Evolutionary conservation across 2,329 filamentous ascomycete genomes (phyloP).

Genomic region (Aureobasidium leucospermi): DNA sequence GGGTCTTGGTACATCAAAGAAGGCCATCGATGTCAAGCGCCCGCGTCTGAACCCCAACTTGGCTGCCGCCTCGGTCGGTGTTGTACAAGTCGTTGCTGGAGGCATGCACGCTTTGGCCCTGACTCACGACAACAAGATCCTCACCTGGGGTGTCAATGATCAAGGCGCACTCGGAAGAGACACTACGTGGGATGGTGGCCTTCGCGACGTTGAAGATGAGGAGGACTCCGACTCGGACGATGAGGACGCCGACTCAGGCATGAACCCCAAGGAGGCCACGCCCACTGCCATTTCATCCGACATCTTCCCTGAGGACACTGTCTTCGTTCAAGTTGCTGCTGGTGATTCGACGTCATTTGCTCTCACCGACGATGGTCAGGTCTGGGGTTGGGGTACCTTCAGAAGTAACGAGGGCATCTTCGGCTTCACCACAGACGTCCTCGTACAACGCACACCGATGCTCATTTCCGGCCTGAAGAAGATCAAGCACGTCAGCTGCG

Average conservation of each 20-base stretch:
- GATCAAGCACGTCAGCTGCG: constrained; percentile 56
- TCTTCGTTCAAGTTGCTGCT: constrained; percentile 61
- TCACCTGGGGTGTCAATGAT: constrained; percentile 85
- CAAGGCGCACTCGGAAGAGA: constrained; percentile 72
- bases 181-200: constrained; percentile 60
- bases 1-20: constrained; percentile 62
- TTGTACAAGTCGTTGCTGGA: constrained; percentile 70
- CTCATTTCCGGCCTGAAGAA: constrained; percentile 59
- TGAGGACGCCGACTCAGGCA: constrained; percentile 51
- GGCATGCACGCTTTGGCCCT: constrained; percentile 76
- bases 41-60: constrained; percentile 62
- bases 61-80: constrained; percentile 48
- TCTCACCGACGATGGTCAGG: constrained; percentile 64
- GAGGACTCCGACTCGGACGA: constrained; percentile 50
- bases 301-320: constrained; percentile 53
- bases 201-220: constrained; percentile 49
- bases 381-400: constrained; percentile 83
- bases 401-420: constrained; percentile 61
- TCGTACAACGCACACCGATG: constrained; percentile 45
- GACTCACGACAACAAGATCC: constrained; percentile 71
- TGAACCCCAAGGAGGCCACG: constrained; percentile 67
- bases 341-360: constrained; percentile 70
- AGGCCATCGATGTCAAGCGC: constrained; percentile 63
- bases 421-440: constrained; percentile 51
- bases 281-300: constrained; percentile 51